A percentile compares a stretch with the other conserved stretches of the same genome.
phyloP scores from a whole-genome alignment of 2,329 filamentous ascomycete species.

The Penicillium sp. region DNA sequence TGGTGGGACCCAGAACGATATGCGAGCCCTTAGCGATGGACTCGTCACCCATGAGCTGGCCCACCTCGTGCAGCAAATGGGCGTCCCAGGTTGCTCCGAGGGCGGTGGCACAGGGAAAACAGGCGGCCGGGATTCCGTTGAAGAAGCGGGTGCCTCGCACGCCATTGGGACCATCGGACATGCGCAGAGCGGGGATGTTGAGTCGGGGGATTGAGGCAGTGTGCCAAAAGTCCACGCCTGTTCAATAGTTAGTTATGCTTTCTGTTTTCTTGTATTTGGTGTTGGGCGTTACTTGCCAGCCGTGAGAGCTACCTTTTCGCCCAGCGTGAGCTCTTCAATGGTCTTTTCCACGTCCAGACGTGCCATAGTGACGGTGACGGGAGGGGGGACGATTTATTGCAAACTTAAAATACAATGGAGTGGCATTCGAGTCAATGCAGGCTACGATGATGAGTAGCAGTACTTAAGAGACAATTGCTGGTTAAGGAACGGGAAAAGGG shows the following conservation, averaged over 20 bases:
- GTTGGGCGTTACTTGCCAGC: conserved; percentile 25
- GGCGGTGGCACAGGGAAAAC: conserved; percentile 70
- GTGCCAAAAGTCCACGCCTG: conserved; percentile 56
- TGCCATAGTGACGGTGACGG: conserved; percentile 30
- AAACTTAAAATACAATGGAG: too few relatives aligned
- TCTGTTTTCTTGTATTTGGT: conserved; percentile 5
- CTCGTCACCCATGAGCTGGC: conserved; percentile 62
- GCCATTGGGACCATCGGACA: conserved; percentile 62
- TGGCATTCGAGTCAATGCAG: too few relatives aligned
- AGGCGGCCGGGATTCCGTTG: conserved; percentile 59
- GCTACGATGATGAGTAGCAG: too few relatives aligned
- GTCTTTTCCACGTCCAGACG: conserved; percentile 42
- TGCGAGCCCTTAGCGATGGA: conserved; percentile 64
- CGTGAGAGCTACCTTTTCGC: conserved; percentile 48
- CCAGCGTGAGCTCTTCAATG: conserved; percentile 45
- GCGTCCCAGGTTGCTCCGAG: conserved; percentile 72
- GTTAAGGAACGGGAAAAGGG: too few relatives aligned
- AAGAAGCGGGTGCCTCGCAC: conserved; percentile 61
- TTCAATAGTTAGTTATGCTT: background rate
- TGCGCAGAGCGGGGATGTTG: conserved; percentile 56
- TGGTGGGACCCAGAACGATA: conserved; percentile 65
- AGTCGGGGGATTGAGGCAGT: conserved; percentile 56
- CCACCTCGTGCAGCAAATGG: conserved; percentile 59
- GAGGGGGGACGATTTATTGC: too few relatives aligned
- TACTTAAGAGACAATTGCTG: too few relatives aligned